Base-by-base conservation (phyloP, 208 protist species). In the Crithidia acanthocephali region DNA sequence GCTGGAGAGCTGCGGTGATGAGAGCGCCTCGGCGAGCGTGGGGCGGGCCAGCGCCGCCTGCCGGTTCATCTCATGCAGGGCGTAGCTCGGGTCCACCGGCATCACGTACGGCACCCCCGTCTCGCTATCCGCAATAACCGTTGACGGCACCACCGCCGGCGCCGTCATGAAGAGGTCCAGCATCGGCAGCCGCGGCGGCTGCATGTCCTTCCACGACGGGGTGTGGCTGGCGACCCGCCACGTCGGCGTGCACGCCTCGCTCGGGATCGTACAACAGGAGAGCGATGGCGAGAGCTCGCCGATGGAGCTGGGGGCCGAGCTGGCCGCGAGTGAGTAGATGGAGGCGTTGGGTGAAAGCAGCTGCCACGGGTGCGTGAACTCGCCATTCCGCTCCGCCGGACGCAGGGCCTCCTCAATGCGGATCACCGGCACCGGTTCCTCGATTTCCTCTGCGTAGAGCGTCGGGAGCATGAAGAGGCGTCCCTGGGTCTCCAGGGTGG, bases 391-490 rank as follows among this genome's bases (percentile, higher is more conserved):
- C 2, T 55, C 60, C 44, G 15, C 45, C 59, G 58, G 30, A 10
- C 32, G 20, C 25, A 50, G 15, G 23, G 52, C 28, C 2, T 69
- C 62, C 32, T 79, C 63, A n/a, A 76, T 66, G 37, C 44, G 45
- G 23, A 76, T 23, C 4, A 76, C 63, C 1, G 72, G 72, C 8
- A 66, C 22, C 16, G 72, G 72, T 48, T 71, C 72, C 72, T 78
- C 66, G 13, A 64, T 27, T 45, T 72, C 61, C 47, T 74, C 72
- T 0, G 72, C 72, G 56, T 80, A 70, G 27, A 80, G 44, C 7
- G 70, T 69, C 6, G 81, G 81, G 5, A 80, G 64, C 69, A 86
- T 23, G 40, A 86, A 86, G 18, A 83, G 81, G 4, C 56, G 60
- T 0, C 68, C 71, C 50, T 83, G 73, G 6, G 59, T 33, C 27